Conservation (phyloP, 169 alveolate genomes). For the Eimeria nieschulzi region DNA sequence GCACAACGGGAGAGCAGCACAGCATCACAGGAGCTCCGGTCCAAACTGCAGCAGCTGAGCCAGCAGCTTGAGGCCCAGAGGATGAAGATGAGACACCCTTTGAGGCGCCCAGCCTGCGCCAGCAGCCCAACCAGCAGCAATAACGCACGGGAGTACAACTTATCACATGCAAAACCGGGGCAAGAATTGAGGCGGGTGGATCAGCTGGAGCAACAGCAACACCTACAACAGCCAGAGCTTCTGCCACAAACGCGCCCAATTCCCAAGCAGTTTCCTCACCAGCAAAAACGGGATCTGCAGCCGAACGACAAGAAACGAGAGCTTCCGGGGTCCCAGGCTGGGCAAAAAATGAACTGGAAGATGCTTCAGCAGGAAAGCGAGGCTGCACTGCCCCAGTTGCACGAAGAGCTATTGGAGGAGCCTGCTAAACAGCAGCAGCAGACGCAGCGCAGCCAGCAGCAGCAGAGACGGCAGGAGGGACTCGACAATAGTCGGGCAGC, state of each 20-base stretch:
- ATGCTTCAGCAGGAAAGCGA: too few relatives aligned
- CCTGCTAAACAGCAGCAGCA: too few relatives aligned
- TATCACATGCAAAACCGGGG: background rate
- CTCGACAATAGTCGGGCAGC: too few relatives aligned
- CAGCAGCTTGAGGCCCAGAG: slow-evolving; percentile 30
- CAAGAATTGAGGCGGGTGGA: background rate
- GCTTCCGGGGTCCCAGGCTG: too few relatives aligned
- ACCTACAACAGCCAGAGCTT: background rate
- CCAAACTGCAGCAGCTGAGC: background rate
- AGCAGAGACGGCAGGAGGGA: too few relatives aligned
- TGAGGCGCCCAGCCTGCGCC: background rate
- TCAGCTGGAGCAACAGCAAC: background rate
- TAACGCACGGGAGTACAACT: background rate
- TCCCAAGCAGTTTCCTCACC: background rate
- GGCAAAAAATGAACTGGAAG: too few relatives aligned
- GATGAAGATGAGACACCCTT: background rate
- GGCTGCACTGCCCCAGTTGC: too few relatives aligned
- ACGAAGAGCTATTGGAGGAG: too few relatives aligned
- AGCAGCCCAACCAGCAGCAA: background rate
- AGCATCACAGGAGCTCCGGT: background rate
- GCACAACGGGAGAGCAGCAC: too few relatives aligned
- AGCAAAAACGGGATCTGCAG: too few relatives aligned
- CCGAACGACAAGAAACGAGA: too few relatives aligned
- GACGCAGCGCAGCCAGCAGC: too few relatives aligned
- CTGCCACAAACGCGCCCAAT: background rate